These are phyloP conservation scores for Mucuna pruriens DNA, from an alignment of 306 rosid species.

Conservation along the genomic window DNA sequence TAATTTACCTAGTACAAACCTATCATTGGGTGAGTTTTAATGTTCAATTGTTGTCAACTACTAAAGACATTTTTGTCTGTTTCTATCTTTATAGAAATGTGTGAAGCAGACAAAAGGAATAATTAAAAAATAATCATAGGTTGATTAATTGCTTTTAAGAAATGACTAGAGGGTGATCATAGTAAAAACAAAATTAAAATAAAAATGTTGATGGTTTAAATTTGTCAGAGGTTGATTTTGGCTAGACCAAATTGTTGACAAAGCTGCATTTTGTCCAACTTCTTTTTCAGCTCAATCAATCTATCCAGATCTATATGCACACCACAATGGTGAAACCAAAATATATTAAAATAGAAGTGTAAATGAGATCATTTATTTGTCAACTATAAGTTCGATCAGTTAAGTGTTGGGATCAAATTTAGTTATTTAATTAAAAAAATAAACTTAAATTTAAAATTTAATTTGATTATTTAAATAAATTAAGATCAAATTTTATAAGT, in stretches of 20 bases:
- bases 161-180: not conserved
- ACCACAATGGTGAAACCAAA: not conserved
- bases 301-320: not conserved
- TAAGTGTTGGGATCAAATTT: too few species aligned
- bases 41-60: conserved; percentile 12
- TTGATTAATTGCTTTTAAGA: not conserved
- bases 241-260: not conserved
- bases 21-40: not conserved
- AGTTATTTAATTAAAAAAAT: too few species aligned
- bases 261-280: not conserved
- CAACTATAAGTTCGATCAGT: too few species aligned
- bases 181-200: not conserved
- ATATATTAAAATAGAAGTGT: too few species aligned
- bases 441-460: too few species aligned
- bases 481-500: too few species aligned
- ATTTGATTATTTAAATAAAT: too few species aligned
- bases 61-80: not conserved
- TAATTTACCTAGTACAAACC: not conserved
- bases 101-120: not conserved
- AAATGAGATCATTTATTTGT: too few species aligned
- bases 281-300: not conserved
- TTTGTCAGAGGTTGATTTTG: not conserved
- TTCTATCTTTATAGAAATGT: not conserved
- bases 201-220: not conserved
- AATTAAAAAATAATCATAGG: not conserved